phyloP scores from a whole-genome alignment of 305 asterid species.

The Petunia hybrid region DNA sequence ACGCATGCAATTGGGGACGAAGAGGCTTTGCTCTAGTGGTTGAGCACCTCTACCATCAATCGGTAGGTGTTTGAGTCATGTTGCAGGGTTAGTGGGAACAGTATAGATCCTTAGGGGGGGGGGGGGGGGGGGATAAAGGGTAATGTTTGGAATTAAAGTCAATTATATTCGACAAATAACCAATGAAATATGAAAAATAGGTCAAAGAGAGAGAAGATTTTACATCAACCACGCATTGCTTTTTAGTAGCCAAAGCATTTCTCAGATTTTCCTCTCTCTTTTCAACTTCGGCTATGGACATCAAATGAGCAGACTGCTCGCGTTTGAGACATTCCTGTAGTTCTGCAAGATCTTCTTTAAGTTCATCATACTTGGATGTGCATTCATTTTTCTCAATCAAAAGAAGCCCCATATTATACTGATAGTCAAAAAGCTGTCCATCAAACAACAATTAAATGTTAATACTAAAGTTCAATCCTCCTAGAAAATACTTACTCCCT shows the following conservation, averaged over 20 bases:
- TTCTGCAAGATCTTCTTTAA: slow-evolving; percentile 65
- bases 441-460: not conserved
- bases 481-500: no score
- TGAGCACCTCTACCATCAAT: no score
- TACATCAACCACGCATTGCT: slow-evolving; percentile 53
- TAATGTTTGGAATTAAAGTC: not conserved
- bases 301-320: slow-evolving; percentile 71
- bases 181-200: not conserved
- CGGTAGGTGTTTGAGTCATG: no score
- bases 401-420: slow-evolving; percentile 85
- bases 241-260: slow-evolving; percentile 67
- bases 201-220: not conserved
- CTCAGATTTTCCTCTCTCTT: slow-evolving; percentile 77
- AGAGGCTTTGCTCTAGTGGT: no score
- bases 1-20: not conserved
- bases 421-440: slow-evolving; percentile 78
- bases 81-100: no score
- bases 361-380: slow-evolving; percentile 68
- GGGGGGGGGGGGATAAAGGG: no score
- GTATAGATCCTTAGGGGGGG: no score
- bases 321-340: slow-evolving; percentile 78
- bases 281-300: slow-evolving; percentile 76
- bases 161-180: not conserved
- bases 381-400: slow-evolving; percentile 92
- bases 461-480: no score